Conservation (phyloP, 2,329 filamentous ascomycete species). For the Penicillium hordei region DNA sequence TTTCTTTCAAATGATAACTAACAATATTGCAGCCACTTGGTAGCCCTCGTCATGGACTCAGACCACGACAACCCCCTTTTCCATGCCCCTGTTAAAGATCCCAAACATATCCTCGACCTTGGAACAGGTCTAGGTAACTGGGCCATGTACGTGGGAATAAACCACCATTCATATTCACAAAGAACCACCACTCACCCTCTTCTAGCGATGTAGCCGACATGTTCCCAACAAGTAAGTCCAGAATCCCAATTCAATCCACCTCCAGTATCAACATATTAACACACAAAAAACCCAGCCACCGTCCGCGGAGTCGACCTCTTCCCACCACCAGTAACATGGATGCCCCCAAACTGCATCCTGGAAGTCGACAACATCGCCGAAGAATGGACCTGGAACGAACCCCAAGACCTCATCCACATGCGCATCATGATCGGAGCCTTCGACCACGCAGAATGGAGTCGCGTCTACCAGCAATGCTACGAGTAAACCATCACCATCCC, state of each 20-base stretch:
- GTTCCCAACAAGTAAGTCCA: constrained; percentile 15
- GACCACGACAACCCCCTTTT: constrained; percentile 15
- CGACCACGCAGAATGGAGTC: constrained; percentile 15
- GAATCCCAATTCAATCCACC: background rate
- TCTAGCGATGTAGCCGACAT: constrained; percentile 23
- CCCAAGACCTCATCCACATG: constrained; percentile 29
- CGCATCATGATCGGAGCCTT: constrained; percentile 22
- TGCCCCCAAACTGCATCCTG: constrained; percentile 30
- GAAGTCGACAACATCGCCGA: constrained; percentile 29
- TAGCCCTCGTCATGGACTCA: constrained; percentile 17
- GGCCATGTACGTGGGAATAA: constrained; percentile 8
- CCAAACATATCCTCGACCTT: constrained; percentile 9
- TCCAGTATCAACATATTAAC: background rate
- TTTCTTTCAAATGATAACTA: background rate
- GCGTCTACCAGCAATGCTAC: constrained; percentile 22
- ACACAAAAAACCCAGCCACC: constrained; percentile 7
- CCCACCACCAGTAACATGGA: constrained; percentile 25
- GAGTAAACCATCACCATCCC: constrained; percentile 7
- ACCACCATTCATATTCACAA: background rate
- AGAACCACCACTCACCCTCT: constrained; percentile 8
- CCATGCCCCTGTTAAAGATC: constrained; percentile 10
- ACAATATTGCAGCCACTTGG: constrained; percentile 11
- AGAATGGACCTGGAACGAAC: constrained; percentile 25
- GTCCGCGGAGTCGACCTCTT: constrained; percentile 29
- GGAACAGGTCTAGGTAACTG: constrained; percentile 8